A percentile compares a stretch with the other conserved stretches of the same genome.
These are phyloP conservation scores for Microbotryomycetes sp. DNA, from an alignment of 1,284 basidiomycete genomes.

Conservation along the genomic window DNA sequence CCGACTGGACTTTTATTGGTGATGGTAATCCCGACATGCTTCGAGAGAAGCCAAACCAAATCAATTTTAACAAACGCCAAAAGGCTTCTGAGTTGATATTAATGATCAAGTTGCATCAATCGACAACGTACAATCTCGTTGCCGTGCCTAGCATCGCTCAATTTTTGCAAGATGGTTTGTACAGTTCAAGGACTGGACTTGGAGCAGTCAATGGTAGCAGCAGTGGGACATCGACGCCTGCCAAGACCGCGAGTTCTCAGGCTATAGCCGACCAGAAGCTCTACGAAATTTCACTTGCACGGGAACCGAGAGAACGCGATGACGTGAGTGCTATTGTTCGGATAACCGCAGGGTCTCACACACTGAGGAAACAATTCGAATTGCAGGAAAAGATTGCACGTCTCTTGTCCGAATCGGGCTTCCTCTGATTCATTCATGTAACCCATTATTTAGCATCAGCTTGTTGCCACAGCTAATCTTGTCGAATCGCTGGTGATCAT, in stretches of 20 bases:
- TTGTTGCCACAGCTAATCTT: not conserved
- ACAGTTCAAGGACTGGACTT: slow-evolving; percentile 52
- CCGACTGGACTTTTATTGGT: slow-evolving; percentile 92
- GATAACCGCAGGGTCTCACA: not conserved
- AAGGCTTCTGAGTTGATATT: slow-evolving; percentile 90
- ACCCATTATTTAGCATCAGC: too few species aligned
- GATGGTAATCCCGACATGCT: slow-evolving; percentile 88
- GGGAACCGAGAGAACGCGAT: slow-evolving; percentile 88
- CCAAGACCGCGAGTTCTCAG: slow-evolving; percentile 5
- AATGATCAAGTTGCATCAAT: slow-evolving; percentile 94
- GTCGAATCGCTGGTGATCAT: too few species aligned
- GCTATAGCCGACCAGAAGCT: slow-evolving; percentile 39
- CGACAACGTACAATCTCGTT: slow-evolving; percentile 78
- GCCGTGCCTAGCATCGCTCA: slow-evolving; percentile 61
- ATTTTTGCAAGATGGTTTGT: slow-evolving; percentile 70
- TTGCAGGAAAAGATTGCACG: slow-evolving; percentile 72
- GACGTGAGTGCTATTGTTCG: slow-evolving; percentile 46
- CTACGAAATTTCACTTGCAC: slow-evolving; percentile 74
- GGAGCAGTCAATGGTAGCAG: slow-evolving; percentile 60
- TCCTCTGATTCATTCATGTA: slow-evolving; percentile 21
- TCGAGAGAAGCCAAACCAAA: slow-evolving; percentile 57
- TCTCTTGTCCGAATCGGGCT: slow-evolving; percentile 32
- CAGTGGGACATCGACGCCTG: not conserved
- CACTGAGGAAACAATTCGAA: not conserved
- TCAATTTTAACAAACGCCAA: slow-evolving; percentile 94